A percentile compares a stretch with the other conserved stretches of the same genome.
Conservation (phyloP, 2,329 filamentous ascomycete species). For the Scedosporium dehoogii region DNA sequence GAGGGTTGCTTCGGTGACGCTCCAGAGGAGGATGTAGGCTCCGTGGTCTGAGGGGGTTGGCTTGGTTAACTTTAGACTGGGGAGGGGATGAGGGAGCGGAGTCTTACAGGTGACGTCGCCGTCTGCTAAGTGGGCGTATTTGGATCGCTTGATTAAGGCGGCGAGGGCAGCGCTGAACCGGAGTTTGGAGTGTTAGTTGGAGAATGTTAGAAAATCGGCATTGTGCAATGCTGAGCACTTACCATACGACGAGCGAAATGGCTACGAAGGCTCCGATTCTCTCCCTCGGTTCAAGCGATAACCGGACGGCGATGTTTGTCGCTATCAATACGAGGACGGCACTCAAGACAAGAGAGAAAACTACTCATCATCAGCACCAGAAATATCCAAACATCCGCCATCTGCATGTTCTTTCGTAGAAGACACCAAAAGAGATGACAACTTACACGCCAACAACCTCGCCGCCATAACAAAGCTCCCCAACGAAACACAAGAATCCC, state of each 20-base stretch:
- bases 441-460: neutral
- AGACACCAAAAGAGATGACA: neutral
- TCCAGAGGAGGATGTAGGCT: slow-evolving; percentile 1
- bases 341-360: neutral
- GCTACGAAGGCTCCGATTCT: neutral
- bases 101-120: slow-evolving; percentile 3
- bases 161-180: neutral
- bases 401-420: too few species aligned
- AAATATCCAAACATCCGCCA: neutral
- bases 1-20: neutral
- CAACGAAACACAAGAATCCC: neutral
- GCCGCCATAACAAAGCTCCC: neutral
- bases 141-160: neutral
- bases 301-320: neutral
- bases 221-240: neutral
- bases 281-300: neutral
- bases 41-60: slow-evolving; percentile 13
- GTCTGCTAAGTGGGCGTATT: neutral
- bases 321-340: neutral
- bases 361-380: neutral
- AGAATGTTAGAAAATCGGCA: neutral
- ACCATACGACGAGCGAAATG: neutral
- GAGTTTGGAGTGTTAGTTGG: neutral
- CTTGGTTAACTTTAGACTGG: neutral
- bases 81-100: neutral